phyloP scores from a whole-genome alignment of 495 filamentous ascomycete genomes.

The Cryomyces minteri region DNA sequence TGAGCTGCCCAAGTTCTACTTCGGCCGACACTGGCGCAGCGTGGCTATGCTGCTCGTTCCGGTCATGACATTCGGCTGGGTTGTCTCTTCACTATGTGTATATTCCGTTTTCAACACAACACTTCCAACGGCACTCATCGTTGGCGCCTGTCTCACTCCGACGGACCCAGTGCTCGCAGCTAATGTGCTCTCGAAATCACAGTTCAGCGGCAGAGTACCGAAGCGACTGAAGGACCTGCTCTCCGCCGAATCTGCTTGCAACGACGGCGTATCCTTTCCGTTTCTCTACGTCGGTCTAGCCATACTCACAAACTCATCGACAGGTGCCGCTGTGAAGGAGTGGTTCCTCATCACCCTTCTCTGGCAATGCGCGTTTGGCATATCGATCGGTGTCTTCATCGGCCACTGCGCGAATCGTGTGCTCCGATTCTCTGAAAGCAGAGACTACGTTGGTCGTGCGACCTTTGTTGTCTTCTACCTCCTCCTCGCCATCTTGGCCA shows the following conservation, averaged over 20 bases:
- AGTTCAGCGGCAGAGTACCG: constrained; percentile 26
- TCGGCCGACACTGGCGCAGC: constrained; percentile 23
- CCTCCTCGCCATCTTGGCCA: constrained; percentile 26
- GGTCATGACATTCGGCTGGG: constrained; percentile 31
- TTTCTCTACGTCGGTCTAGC: constrained; percentile 29
- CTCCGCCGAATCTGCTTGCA: constrained; percentile 29
- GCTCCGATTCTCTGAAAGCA: constrained; percentile 19
- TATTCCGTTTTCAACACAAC: constrained; percentile 20
- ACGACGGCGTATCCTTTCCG: constrained; percentile 30
- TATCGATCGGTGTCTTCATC: constrained; percentile 22
- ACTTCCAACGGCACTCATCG: constrained; percentile 21
- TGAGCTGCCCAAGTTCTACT: constrained; percentile 27
- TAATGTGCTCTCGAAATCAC: constrained; percentile 24
- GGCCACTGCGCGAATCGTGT: constrained; percentile 22
- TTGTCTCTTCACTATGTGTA: constrained; percentile 25
- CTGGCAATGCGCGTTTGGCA: constrained; percentile 28
- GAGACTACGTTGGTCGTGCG: constrained; percentile 20
- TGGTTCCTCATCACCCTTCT: constrained; percentile 30
- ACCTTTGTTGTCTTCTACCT: constrained; percentile 32
- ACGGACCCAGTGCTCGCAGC: constrained; percentile 33
- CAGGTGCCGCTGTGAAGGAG: constrained; percentile 20
- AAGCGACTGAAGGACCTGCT: constrained; percentile 26
- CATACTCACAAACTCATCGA: constrained; percentile 14
- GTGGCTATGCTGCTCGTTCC: constrained; percentile 28
- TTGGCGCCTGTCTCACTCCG: constrained; percentile 30